phyloP scores from a whole-genome alignment of 1,139 yeast genomes.

The Saccharomyces hybrid region DNA sequence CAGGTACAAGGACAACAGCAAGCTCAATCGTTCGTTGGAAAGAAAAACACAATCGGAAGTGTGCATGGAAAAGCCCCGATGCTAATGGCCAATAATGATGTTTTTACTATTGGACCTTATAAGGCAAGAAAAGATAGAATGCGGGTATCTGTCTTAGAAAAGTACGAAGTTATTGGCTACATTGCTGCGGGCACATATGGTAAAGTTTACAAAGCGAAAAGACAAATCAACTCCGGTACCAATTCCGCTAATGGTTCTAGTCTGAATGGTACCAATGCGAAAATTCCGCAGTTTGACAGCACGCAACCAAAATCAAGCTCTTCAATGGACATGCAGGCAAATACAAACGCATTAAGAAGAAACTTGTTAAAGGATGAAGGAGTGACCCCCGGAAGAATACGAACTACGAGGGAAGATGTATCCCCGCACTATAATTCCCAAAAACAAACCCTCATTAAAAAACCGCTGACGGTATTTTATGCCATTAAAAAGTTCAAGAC shows the following conservation, averaged over 20 bases:
- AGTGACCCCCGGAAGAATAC: slow-evolving; percentile 1
- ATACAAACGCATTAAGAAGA: neutral
- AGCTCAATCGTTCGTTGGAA: slow-evolving; percentile 4
- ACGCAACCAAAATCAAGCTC: neutral
- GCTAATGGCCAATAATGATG: slow-evolving; percentile 60
- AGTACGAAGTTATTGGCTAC: slow-evolving; percentile 84
- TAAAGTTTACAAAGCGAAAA: slow-evolving; percentile 83
- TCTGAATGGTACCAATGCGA: neutral
- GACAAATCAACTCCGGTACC: slow-evolving; percentile 10
- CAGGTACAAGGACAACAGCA: slow-evolving; percentile 9
- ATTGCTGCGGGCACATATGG: slow-evolving; percentile 99
- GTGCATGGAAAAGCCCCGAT: slow-evolving; percentile 33
- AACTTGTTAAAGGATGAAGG: neutral
- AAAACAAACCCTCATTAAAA: slow-evolving; percentile 10
- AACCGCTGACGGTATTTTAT: slow-evolving; percentile 31
- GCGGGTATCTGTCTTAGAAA: slow-evolving; percentile 65
- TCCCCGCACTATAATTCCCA: slow-evolving; percentile 3
- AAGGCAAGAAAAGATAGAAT: slow-evolving; percentile 63
- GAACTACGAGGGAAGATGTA: slow-evolving; percentile 2
- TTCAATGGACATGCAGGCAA: neutral
- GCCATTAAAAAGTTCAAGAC: slow-evolving; percentile 97
- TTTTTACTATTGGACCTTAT: slow-evolving; percentile 66
- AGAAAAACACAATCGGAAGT: slow-evolving; percentile 9
- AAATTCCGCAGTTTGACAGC: neutral
- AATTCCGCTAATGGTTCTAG: neutral